Percentiles rank a stretch among this genome's conserved stretches.
Conservation (phyloP, 345 rosid species). For the Dipteronia sinensis region DNA sequence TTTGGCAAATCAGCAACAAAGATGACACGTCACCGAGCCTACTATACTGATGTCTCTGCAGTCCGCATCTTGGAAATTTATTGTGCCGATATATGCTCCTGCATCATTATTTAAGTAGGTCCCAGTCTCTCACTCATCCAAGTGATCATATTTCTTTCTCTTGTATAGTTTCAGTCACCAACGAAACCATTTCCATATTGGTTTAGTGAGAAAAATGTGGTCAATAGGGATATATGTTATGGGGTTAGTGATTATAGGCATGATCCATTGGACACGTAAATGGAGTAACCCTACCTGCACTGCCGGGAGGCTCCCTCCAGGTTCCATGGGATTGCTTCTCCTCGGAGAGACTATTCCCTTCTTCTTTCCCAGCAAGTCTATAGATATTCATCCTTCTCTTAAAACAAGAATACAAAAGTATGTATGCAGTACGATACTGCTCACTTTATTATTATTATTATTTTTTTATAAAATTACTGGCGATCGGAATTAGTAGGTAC, state of each 20-base stretch:
- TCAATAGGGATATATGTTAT: neutral
- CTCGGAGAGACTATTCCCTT: slow-evolving; percentile 40
- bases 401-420: slow-evolving; percentile 29
- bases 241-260: slow-evolving; percentile 13
- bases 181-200: neutral
- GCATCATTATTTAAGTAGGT: too few relatives aligned
- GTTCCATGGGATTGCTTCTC: slow-evolving; percentile 39
- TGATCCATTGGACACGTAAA: slow-evolving; percentile 16
- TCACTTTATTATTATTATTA: too few relatives aligned
- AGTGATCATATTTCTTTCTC: neutral
- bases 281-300: slow-evolving; percentile 35
- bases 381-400: slow-evolving; percentile 35
- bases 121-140: too few relatives aligned
- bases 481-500: too few relatives aligned
- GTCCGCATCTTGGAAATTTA: too few relatives aligned
- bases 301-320: slow-evolving; percentile 36
- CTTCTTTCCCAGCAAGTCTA: slow-evolving; percentile 27
- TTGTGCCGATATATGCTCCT: too few relatives aligned
- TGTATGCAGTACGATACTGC: neutral
- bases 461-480: too few relatives aligned
- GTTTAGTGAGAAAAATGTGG: neutral
- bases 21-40: too few relatives aligned
- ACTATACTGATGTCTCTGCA: too few relatives aligned
- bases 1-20: too few relatives aligned
- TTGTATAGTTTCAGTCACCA: too few relatives aligned